Evolutionary conservation across 768 basidiomycete genomes (phyloP).

Genomic region (Steccherinum ochraceum): DNA sequence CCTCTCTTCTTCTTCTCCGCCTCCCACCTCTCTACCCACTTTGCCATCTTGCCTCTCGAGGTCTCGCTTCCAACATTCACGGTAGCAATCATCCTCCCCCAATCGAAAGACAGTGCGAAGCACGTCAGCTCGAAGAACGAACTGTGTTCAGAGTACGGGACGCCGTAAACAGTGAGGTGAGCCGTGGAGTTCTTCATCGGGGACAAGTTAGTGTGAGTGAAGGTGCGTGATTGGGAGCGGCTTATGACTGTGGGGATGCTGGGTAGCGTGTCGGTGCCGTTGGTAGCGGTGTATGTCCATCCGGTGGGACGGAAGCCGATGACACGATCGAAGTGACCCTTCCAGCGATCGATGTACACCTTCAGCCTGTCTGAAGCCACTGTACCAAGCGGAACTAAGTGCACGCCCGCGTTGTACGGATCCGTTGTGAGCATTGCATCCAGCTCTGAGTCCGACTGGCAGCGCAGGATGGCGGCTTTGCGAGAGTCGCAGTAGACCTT

Average conservation of each 20-base stretch:
- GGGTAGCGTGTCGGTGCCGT: slow-evolving; percentile 55
- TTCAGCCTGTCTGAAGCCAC: slow-evolving; percentile 75
- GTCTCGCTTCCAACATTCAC: slow-evolving; percentile 77
- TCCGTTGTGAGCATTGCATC: slow-evolving; percentile 71
- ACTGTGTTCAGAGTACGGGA: slow-evolving; percentile 93
- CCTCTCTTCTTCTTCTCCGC: slow-evolving; percentile 61
- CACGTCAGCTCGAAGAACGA: slow-evolving; percentile 95
- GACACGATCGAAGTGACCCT: slow-evolving; percentile 60
- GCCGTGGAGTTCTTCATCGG: slow-evolving; percentile 67
- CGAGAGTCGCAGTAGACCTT: slow-evolving; percentile 88
- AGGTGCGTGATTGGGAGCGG: slow-evolving; percentile 56
- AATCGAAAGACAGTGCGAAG: slow-evolving; percentile 85
- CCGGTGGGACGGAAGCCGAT: slow-evolving; percentile 92
- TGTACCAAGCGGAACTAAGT: slow-evolving; percentile 73
- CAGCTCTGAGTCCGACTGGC: slow-evolving; percentile 80
- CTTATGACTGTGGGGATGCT: slow-evolving; percentile 66
- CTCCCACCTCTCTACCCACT: slow-evolving; percentile 89
- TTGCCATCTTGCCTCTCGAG: slow-evolving; percentile 78
- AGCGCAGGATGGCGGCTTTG: slow-evolving; percentile 77
- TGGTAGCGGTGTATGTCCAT: slow-evolving; percentile 80
- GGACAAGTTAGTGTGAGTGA: slow-evolving; percentile 62
- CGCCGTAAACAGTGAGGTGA: slow-evolving; percentile 67
- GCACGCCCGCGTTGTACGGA: slow-evolving; percentile 73
- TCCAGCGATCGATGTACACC: slow-evolving; percentile 68
- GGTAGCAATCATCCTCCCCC: slow-evolving; percentile 89